These are phyloP conservation scores for Phoenix dactylifera DNA, from an alignment of 176 grass and related monocot genomes.

Conservation along the genomic window DNA sequence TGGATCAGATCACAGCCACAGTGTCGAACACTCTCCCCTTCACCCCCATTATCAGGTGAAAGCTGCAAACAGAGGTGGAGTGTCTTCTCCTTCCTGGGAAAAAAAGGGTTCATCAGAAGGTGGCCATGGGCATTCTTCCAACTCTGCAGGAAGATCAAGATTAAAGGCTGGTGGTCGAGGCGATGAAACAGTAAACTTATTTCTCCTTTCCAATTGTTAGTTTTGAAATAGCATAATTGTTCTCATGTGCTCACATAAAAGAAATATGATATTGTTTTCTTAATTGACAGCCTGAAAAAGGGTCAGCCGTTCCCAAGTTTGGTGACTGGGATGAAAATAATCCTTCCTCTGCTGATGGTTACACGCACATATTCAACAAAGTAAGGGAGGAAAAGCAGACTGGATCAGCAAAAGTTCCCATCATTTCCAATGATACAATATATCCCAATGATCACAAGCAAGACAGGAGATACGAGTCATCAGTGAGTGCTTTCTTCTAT, in stretches of 20 bases:
- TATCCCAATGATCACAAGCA: slow-evolving; percentile 37
- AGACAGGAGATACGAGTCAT: slow-evolving; percentile 34
- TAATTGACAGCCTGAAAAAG: slow-evolving; percentile 48
- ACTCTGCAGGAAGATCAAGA: slow-evolving; percentile 39
- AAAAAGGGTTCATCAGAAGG: slow-evolving; percentile 38
- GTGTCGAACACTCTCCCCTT: slow-evolving; percentile 38
- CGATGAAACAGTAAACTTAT: slow-evolving; percentile 47
- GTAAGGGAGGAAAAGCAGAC: slow-evolving; percentile 73
- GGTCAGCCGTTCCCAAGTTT: slow-evolving; percentile 76
- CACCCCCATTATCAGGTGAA: slow-evolving; percentile 45
- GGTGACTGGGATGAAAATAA: slow-evolving; percentile 87
- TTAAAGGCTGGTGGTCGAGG: slow-evolving; percentile 33
- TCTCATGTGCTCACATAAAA: neutral
- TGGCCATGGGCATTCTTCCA: slow-evolving; percentile 27
- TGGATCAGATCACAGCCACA: slow-evolving; percentile 1
- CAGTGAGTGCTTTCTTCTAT: slow-evolving; percentile 26
- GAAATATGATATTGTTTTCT: slow-evolving; percentile 1
- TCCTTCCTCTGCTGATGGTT: slow-evolving; percentile 69
- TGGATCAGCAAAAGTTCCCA: slow-evolving; percentile 21
- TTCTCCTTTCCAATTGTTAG: too few species aligned
- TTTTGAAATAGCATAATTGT: too few species aligned
- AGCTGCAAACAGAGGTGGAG: slow-evolving; percentile 38
- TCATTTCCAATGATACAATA: slow-evolving; percentile 11
- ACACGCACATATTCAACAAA: slow-evolving; percentile 74
- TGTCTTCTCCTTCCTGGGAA: slow-evolving; percentile 47